Evolutionary conservation across 1,139 yeast species (phyloP).

Genomic region (Suhomyces chickasaworum): DNA sequence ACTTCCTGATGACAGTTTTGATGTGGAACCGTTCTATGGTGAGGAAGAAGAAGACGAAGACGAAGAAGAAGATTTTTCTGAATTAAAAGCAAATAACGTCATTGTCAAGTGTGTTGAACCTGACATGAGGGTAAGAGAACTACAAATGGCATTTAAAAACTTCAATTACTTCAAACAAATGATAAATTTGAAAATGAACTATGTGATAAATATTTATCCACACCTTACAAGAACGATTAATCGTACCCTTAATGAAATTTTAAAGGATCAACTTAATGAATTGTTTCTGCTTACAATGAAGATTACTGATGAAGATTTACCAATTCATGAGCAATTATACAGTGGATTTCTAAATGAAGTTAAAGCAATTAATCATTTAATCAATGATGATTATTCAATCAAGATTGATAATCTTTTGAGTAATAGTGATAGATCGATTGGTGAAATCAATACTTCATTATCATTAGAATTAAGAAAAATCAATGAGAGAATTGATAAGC

Average conservation of each 20-base stretch:
- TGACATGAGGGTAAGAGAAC: constrained; percentile 2
- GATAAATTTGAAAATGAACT: constrained; percentile 28
- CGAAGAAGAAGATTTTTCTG: neutral
- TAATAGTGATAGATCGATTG: constrained; percentile 72
- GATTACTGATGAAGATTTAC: constrained; percentile 39
- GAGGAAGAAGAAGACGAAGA: neutral
- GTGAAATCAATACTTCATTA: constrained; percentile 81
- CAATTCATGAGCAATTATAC: constrained; percentile 39
- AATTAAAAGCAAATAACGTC: neutral
- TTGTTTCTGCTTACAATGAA: constrained; percentile 29
- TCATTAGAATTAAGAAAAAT: constrained; percentile 70
- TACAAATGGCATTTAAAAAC: constrained; percentile 13
- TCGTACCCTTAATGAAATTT: constrained; percentile 24
- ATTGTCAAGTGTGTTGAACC: constrained; percentile 3
- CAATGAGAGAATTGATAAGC: constrained; percentile 66
- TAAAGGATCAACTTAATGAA: constrained; percentile 26
- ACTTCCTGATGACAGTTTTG: constrained; percentile 1
- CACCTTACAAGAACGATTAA: constrained; percentile 24
- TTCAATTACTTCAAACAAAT: constrained; percentile 19
- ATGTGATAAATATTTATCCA: constrained; percentile 34
- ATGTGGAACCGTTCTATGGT: constrained; percentile 3
- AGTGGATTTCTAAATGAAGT: constrained; percentile 38
- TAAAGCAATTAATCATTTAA: constrained; percentile 40
- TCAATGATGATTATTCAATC: constrained; percentile 48
- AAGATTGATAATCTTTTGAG: constrained; percentile 67